Evolutionary conservation across 2,329 filamentous ascomycete genomes (phyloP).

Genomic region (Dactylellina parvicollis): DNA sequence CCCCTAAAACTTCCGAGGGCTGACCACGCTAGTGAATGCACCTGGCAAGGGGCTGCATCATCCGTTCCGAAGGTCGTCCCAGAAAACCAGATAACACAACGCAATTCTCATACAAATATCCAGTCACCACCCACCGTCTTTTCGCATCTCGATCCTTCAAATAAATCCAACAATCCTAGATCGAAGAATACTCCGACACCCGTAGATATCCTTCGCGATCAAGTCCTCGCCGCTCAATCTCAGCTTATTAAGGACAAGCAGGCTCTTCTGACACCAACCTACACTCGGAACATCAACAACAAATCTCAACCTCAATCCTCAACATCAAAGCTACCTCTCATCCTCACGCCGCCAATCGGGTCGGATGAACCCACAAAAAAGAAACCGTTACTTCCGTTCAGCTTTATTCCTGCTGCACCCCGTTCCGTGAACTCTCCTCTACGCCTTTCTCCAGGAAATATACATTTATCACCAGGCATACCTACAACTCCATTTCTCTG

Average conservation of each 20-base stretch:
- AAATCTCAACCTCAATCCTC: slow-evolving; percentile 8
- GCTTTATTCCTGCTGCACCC: slow-evolving; percentile 54
- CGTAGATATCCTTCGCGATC: slow-evolving; percentile 31
- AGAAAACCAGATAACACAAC: slow-evolving; percentile 29
- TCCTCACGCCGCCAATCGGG: slow-evolving; percentile 40
- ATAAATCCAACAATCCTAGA: slow-evolving; percentile 2
- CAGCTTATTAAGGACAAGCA: slow-evolving; percentile 45
- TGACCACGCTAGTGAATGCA: slow-evolving; percentile 41
- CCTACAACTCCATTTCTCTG: slow-evolving; percentile 31
- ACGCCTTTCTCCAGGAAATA: slow-evolving; percentile 4
- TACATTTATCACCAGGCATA: slow-evolving; percentile 30
- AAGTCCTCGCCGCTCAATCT: slow-evolving; percentile 49
- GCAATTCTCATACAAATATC: slow-evolving; percentile 36
- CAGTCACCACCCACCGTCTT: slow-evolving; percentile 28
- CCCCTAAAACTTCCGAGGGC: slow-evolving; percentile 48
- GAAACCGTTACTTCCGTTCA: slow-evolving; percentile 53
- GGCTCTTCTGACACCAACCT: slow-evolving; percentile 33
- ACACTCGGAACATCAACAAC: no score
- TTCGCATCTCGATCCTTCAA: slow-evolving; percentile 34
- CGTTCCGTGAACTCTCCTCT: slow-evolving; percentile 42
- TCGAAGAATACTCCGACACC: slow-evolving; percentile 10
- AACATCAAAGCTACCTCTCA: neutral
- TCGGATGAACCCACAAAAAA: slow-evolving; percentile 53
- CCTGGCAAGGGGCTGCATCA: slow-evolving; percentile 31
- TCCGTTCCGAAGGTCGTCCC: slow-evolving; percentile 45